Conservation (phyloP, 2,329 filamentous ascomycete genomes). For the Endocalyx cinctus region DNA sequence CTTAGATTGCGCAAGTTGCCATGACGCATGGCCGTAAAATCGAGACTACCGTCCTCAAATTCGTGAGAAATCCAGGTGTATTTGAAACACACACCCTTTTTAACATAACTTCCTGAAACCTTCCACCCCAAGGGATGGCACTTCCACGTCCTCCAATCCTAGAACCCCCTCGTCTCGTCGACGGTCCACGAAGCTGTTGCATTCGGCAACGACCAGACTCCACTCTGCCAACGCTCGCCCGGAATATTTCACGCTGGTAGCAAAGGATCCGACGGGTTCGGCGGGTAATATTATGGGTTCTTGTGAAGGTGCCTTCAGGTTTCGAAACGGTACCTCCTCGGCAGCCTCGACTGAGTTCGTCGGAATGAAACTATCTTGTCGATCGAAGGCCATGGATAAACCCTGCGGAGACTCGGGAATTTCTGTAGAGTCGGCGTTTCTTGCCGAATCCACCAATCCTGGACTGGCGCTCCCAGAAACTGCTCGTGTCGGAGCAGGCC, state of each 20-base stretch:
- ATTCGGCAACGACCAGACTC: slow-evolving; percentile 69
- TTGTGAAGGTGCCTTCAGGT: slow-evolving; percentile 15
- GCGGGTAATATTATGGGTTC: slow-evolving; percentile 37
- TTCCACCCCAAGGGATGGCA: slow-evolving; percentile 60
- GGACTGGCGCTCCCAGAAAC: slow-evolving; percentile 42
- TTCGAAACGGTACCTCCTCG: slow-evolving; percentile 16
- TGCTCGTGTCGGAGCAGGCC: slow-evolving; percentile 41
- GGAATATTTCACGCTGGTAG: slow-evolving; percentile 53
- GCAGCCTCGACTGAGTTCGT: slow-evolving; percentile 13
- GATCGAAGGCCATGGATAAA: slow-evolving; percentile 15
- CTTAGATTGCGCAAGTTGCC: no score
- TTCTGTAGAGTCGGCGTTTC: slow-evolving; percentile 40
- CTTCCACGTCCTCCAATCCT: slow-evolving; percentile 63
- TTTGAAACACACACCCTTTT: no score
- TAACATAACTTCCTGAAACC: slow-evolving; percentile 43
- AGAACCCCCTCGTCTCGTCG: slow-evolving; percentile 69
- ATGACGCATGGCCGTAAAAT: no score
- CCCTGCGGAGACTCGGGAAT: slow-evolving; percentile 24
- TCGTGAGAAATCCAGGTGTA: no score
- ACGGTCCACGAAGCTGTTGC: slow-evolving; percentile 76
- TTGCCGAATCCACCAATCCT: slow-evolving; percentile 46
- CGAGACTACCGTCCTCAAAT: no score
- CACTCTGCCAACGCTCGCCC: slow-evolving; percentile 76
- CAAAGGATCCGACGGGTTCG: slow-evolving; percentile 42
- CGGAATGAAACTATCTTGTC: slow-evolving; percentile 16